Base-by-base conservation (phyloP, 805 yeast genomes). In the Pichia californica region DNA sequence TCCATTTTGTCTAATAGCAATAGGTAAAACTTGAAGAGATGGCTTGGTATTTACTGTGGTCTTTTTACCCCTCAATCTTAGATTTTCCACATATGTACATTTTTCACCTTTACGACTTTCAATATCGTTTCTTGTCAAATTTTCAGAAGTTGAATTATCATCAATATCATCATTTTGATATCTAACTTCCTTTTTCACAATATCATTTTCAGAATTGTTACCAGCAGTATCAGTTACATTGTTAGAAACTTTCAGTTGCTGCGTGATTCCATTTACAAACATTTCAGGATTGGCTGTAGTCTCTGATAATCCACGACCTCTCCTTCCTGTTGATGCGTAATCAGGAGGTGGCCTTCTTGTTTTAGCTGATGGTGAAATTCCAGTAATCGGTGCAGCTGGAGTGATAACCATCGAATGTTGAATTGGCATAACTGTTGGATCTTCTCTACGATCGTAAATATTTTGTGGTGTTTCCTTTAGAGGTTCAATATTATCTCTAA, bases 1-100 rank as follows among this genome's bases (percentile, higher is more conserved):
- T 13, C 71, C 73, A 19, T 66, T 57, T 18, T 79, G 78, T 33
- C 73, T 68, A 59, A 40, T 74, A 72, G 44, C 73, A 68, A 51
- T 62, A 70, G 13, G 83, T 74, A 7, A 74, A 65, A 47, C 60
- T 67, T 37, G 65, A 54, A 35, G 78, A 57, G 38, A 74, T 52
- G 16, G 65, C 51, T 32, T 64, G 9, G 39, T 37, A 3, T 19
- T 29, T 10, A 46, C 21, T 2, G 26, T 25, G 4, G 44, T 36
- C 13, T 31, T 25, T 16, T 33, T 45, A 5, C 46, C 47, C 4
- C 16, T 34, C 2, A 19, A 8, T 20, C 57, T 30, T n/a, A 53
- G 27, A 7, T 29, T 48, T n/a, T 42, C 62, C 21, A 78, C 77
- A 52, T 78, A 78, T n/a, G 57, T 56, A 1, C 81, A 75, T 36